Base-by-base conservation (phyloP, 306 rosid genomes). In the Dalbergia oliveri region DNA sequence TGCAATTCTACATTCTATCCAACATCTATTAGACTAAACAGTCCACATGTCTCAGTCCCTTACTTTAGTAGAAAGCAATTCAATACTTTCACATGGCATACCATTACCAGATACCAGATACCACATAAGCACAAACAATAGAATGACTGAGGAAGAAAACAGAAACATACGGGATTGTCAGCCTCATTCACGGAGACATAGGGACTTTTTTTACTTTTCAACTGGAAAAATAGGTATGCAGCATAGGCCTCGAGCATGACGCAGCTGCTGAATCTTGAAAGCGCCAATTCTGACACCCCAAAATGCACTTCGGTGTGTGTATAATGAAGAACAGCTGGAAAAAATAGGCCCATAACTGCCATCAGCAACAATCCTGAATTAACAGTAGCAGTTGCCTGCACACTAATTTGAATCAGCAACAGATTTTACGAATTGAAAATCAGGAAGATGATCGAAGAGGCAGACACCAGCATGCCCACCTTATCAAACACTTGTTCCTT, bases 401-500 rank as follows among this genome's bases (percentile, higher is more conserved):
- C 26, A 71, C 66, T 73, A 77, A 84, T 61, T 50, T 72, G 71
- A 59, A 82, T 86, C 81, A 88, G 87, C 65, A 67, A 12, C 26
- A 43, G 21, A 63, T 77, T 54, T 61, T 65, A 50, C 23, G 33
- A 65, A 37, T 58, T 43, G 18, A 8, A 74, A 66, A 19, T 41
- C 63, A 41, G 51, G 64, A 16, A 63, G 8, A 49, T 9, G 59
- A 53, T n/a, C 4, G 14, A 59, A 31, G 65, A 23, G 15, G 75
- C 19, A 72, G 79, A 31, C 50, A 50, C 16, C 21, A 47, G 62
- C 41, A 16, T 44, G 58, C 79, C 73, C 72, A 91, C 98, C 98
- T 94, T 94, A 87, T 90, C 82, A 79, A 94, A 94, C 57, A 81
- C 86, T 79, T 94, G 97, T 59, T 90, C 97, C 88, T 91, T 93